Evolutionary conservation across 2,329 filamentous ascomycete species (phyloP).

Genomic region (Xenosphaeropsis pyriputrescens): DNA sequence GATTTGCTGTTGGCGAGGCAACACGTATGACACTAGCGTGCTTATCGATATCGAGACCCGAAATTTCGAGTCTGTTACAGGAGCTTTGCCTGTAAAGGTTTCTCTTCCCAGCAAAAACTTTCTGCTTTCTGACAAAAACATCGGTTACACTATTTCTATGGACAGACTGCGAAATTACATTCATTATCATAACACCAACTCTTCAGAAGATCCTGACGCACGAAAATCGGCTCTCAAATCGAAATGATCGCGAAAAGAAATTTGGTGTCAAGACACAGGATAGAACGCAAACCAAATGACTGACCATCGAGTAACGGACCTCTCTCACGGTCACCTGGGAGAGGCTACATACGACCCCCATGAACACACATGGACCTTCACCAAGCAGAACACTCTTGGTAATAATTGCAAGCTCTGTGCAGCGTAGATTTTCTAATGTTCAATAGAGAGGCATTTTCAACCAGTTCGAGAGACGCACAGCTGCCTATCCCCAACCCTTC

Average conservation of each 20-base stretch:
- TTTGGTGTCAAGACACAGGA: slow-evolving; percentile 3
- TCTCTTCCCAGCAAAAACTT: too few relatives aligned
- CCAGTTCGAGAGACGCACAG: too few relatives aligned
- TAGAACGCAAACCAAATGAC: slow-evolving; percentile 28
- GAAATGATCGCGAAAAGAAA: slow-evolving; percentile 11
- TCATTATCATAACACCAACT: too few relatives aligned
- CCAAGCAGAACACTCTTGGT: slow-evolving; percentile 2
- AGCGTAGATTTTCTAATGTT: background rate
- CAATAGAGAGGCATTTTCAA: background rate
- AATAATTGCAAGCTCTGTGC: slow-evolving; percentile 1
- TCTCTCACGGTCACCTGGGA: slow-evolving; percentile 38
- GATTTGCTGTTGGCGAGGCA: slow-evolving; percentile 1
- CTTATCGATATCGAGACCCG: slow-evolving; percentile 2
- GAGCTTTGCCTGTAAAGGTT: background rate
- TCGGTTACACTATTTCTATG: too few relatives aligned
- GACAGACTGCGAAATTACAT: background rate
- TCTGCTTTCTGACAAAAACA: too few relatives aligned
- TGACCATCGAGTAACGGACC: slow-evolving; percentile 29
- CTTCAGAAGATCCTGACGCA: too few relatives aligned
- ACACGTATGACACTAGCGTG: background rate
- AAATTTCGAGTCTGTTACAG: background rate
- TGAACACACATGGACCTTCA: slow-evolving; percentile 16
- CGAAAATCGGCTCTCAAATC: slow-evolving; percentile 1
- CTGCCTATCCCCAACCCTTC: too few relatives aligned
- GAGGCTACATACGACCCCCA: slow-evolving; percentile 26